Percentiles rank a stretch among this genome's conserved stretches.
These are phyloP conservation scores for Ulota crispa DNA, from an alignment of 225 moss, liverwort and hornwort species.

Conservation along the genomic window DNA sequence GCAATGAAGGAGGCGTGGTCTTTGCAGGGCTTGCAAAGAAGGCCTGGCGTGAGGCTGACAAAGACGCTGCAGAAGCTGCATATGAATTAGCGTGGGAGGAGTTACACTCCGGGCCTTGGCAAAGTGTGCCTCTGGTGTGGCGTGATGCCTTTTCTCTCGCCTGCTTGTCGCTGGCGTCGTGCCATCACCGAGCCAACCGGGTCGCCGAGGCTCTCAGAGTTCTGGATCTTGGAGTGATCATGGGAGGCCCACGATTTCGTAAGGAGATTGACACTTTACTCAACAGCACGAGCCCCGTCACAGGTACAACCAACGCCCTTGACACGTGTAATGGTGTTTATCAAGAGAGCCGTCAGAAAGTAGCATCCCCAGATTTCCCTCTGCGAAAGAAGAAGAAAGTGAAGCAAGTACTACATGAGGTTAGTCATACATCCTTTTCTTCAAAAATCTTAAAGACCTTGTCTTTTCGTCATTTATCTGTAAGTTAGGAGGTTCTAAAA, in stretches of 20 bases:
- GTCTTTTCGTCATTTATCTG: conserved; percentile 10
- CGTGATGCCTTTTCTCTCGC: conserved; percentile 87
- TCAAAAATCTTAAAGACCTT: neutral
- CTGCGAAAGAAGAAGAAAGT: conserved; percentile 37
- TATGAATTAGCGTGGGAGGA: conserved; percentile 99
- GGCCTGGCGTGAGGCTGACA: conserved; percentile 61
- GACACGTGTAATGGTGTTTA: conserved; percentile 19
- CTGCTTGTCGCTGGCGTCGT: conserved; percentile 66
- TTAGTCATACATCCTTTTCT: conserved; percentile 17
- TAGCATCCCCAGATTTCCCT: conserved; percentile 26
- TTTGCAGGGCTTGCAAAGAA: conserved; percentile 66
- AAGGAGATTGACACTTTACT: conserved; percentile 57
- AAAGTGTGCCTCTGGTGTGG: conserved; percentile 73
- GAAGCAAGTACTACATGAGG: conserved; percentile 30
- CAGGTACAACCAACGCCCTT: conserved; percentile 5
- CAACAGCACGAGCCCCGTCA: conserved; percentile 29
- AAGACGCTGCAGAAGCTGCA: conserved; percentile 75
- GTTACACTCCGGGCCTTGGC: conserved; percentile 85
- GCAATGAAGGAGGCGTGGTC: conserved; percentile 77
- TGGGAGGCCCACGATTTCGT: conserved; percentile 80
- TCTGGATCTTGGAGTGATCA: conserved; percentile 84
- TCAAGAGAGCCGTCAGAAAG: conserved; percentile 30
- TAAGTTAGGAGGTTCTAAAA: no score
- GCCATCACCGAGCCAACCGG: conserved; percentile 48
- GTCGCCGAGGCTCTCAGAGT: conserved; percentile 58